These are phyloP conservation scores for Wickerhamomyces ciferrii DNA, from an alignment of 805 yeast genomes.

Conservation along the genomic window DNA sequence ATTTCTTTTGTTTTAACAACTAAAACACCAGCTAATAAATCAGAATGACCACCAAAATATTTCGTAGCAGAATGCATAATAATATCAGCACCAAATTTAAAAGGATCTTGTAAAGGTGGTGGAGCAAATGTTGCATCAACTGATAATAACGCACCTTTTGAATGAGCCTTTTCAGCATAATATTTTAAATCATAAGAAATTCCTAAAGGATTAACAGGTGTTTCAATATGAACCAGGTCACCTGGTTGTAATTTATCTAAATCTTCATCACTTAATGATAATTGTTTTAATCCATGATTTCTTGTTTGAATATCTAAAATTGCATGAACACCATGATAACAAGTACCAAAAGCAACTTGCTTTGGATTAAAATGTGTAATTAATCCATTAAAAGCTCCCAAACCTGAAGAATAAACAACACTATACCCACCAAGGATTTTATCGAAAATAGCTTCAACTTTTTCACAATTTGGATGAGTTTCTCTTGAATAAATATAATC, in stretches of 20 bases:
- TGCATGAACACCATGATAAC: constrained; percentile 83
- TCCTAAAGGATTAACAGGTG: constrained; percentile 90
- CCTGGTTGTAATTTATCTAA: constrained; percentile 46
- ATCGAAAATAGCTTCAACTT: constrained; percentile 62
- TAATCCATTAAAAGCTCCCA: constrained; percentile 76
- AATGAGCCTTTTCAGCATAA: constrained; percentile 69
- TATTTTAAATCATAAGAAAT: constrained; percentile 52
- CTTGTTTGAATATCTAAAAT: constrained; percentile 59
- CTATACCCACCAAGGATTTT: constrained; percentile 58
- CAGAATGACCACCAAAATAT: constrained; percentile 95
- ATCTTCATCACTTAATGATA: constrained; percentile 38
- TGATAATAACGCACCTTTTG: constrained; percentile 64
- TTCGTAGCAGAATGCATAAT: constrained; percentile 94
- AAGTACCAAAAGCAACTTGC: constrained; percentile 65
- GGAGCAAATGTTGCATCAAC: constrained; percentile 94
- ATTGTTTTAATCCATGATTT: constrained; percentile 48
- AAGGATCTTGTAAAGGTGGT: constrained; percentile 81
- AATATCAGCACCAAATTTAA: constrained; percentile 78
- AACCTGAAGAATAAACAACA: constrained; percentile 71
- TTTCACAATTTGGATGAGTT: constrained; percentile 65
- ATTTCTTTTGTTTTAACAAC: constrained; percentile 52
- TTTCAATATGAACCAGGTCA: constrained; percentile 78
- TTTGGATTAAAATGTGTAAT: constrained; percentile 70
- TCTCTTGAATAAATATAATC: constrained; percentile 63
- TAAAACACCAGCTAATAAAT: constrained; percentile 76